phyloP scores from a whole-genome alignment of 495 filamentous ascomycete genomes.

The Penicillium chermesinum region DNA sequence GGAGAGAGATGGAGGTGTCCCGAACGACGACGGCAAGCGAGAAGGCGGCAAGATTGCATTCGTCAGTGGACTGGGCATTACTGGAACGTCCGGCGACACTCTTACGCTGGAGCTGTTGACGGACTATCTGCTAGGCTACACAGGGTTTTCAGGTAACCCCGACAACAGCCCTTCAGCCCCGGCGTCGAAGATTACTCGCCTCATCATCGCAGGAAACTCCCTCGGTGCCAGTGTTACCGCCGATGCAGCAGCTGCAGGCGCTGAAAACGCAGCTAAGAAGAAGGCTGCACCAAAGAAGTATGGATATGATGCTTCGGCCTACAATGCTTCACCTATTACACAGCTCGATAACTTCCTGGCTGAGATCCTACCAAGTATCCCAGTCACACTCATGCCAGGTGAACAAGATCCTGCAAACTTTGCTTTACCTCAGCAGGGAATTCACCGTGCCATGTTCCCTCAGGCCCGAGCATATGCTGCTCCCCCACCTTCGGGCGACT shows the following conservation, averaged over 20 bases:
- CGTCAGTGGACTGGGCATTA: conserved; percentile 81
- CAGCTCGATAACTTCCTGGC: conserved; percentile 80
- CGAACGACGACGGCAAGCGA: conserved; percentile 4
- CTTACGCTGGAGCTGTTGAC: conserved; percentile 70
- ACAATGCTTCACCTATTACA: conserved; percentile 77
- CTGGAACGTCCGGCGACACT: conserved; percentile 63
- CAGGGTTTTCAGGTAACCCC: conserved; percentile 50
- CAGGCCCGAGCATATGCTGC: conserved; percentile 59
- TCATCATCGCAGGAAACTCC: conserved; percentile 91
- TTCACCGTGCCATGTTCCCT: conserved; percentile 80
- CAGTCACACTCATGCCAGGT: conserved; percentile 75
- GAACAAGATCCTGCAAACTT: conserved; percentile 73
- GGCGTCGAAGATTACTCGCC: conserved; percentile 66
- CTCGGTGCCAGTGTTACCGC: conserved; percentile 53
- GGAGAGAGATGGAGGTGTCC: conserved; percentile 51
- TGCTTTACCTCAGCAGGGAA: conserved; percentile 73
- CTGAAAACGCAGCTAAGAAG: conserved; percentile 33
- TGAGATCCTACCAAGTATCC: conserved; percentile 71
- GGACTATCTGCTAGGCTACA: conserved; percentile 86
- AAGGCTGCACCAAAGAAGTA: conserved; percentile 69
- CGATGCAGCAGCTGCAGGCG: conserved; percentile 16
- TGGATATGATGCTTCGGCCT: conserved; percentile 84
- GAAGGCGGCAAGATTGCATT: conserved; percentile 71
- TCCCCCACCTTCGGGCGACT: conserved; percentile 43
- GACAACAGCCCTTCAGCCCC: conserved; percentile 25